phyloP scores from a whole-genome alignment of 1,139 yeast species.

The Saccharomyces hybrid region DNA sequence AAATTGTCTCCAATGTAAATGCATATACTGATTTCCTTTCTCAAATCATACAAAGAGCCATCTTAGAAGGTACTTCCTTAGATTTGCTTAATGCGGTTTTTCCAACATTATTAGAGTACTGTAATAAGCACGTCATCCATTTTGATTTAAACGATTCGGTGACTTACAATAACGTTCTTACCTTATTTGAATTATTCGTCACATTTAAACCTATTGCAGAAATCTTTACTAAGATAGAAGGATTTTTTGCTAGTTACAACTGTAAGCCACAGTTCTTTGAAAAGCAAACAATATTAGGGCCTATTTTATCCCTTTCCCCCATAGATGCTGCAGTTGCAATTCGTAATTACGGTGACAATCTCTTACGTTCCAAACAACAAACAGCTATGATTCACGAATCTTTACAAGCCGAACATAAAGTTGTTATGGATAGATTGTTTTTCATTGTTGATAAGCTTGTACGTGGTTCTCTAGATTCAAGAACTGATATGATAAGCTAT shows the following conservation, averaged over 20 bases:
- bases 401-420: constrained; percentile 51
- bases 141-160: constrained; percentile 41
- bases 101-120: constrained; percentile 35
- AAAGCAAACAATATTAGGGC: constrained; percentile 61
- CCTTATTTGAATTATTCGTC: constrained; percentile 53
- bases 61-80: constrained; percentile 56
- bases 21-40: constrained; percentile 47
- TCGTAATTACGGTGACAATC: constrained; percentile 39
- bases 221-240: constrained; percentile 48
- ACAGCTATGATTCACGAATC: constrained; percentile 46
- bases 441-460: constrained; percentile 64
- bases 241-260: constrained; percentile 38
- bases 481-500: constrained; percentile 57
- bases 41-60: constrained; percentile 51
- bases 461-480: constrained; percentile 62
- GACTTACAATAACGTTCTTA: constrained; percentile 44
- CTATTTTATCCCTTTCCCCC: constrained; percentile 70
- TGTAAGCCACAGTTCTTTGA: constrained; percentile 49
- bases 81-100: constrained; percentile 55
- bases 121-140: constrained; percentile 17
- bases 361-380: constrained; percentile 35
- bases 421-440: constrained; percentile 53
- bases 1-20: constrained; percentile 34
- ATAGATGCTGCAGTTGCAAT: constrained; percentile 45
- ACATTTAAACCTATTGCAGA: constrained; percentile 57